Base-by-base conservation (phyloP, 106 monocot species). In the Dendrobium chrysotoxum region DNA sequence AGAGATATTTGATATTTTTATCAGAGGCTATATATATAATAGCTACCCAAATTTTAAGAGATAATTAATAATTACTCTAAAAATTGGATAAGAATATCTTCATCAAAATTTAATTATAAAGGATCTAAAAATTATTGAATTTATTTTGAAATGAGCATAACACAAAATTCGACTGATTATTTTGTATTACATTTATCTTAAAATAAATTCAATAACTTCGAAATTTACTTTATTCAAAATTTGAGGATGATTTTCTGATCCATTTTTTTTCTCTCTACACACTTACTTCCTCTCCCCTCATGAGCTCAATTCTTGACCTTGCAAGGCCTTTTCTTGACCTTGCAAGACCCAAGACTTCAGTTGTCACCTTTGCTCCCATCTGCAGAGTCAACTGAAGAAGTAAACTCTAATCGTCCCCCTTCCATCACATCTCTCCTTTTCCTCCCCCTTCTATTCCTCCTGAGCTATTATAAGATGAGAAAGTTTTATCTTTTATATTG, bases 311-410 rank as follows among this genome's bases (percentile, higher is more conserved):
- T 74, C 74, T 74, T 74, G 74, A 23, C n/a, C 74, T 74, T 74
- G 74, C 74, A 74, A 74, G 74, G 40, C 74, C 41, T 23, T 74
- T 74, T 74, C 74, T 74, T 74, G 40, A 74, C 74, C 74, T 74
- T 74, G 74, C 74, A 74, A 74, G 74, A 42, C 74, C 41, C 41
- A 20, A 15, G 1, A 3, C 40, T 42, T 42, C 74, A 20, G 41
- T 20, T 35, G 16, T n/a, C 41, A 4, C 21, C 41, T 42, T 40
- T 18, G 5, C 20, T 42, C 20, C 21, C 74, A 40, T 74, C 3
- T 42, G 74, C 41, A 42, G 18, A 21, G 21, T 13, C 8, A 21
- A 20, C 23, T 74, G 50, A 16, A 13, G 50, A 3, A 50, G 11
- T 13, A 50, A 15, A 13, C 3, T 50, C 50, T 15, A 3, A 50